Evolutionary conservation across 2,329 filamentous ascomycete species (phyloP), one percentile per base, ranked within the genome.

Genomic region (Colletotrichum costaricense): DNA sequence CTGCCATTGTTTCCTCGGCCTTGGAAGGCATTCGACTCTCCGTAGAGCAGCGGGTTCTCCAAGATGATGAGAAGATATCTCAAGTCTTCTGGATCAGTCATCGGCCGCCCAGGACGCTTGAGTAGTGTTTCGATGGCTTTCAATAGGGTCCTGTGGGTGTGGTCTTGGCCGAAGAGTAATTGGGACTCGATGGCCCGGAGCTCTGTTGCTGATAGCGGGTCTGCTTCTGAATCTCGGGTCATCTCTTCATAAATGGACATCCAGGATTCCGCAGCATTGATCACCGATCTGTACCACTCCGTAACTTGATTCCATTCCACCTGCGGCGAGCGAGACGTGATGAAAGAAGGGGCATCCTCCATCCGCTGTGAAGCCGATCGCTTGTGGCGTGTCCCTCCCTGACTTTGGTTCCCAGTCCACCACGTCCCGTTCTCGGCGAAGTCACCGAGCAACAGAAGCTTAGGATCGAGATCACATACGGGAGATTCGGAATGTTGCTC

Each of bases 391-490:
- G 78, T 65, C 49, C 62, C 38, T 30, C 55, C 49, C 55, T 67
- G 55, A 11, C 56, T 57, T 78, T 88, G 86, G 62, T 88, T 88
- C 2, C 92, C 93, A 59, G 92, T 92, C 93, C 94, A 96, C 94
- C 93, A 96, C 8, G 89, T 90, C 2, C 93, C 94, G 78, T 97
- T 97, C 79, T 97, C 94, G 1, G 92, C 93, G 76, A 95, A 87
- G 77, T 95, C 90, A 2, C 93, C 94, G 2, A 95, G 81, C 7
- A 95, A 85, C 24, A 96, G 84, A 5, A 93, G 88, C 78, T 95
- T 97, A 1, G 93, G 90, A 79, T 97, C 94, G 24, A 95, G 82
- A 63, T 94, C 92, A 46, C 88, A 88, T 4, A 91, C 81, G 30
- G 84, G 83, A 56, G 82, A 80, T 72, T 83, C 84, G 68, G 82